Conservation (phyloP, 768 basidiomycete genomes). For the Kwoniella sp. region DNA sequence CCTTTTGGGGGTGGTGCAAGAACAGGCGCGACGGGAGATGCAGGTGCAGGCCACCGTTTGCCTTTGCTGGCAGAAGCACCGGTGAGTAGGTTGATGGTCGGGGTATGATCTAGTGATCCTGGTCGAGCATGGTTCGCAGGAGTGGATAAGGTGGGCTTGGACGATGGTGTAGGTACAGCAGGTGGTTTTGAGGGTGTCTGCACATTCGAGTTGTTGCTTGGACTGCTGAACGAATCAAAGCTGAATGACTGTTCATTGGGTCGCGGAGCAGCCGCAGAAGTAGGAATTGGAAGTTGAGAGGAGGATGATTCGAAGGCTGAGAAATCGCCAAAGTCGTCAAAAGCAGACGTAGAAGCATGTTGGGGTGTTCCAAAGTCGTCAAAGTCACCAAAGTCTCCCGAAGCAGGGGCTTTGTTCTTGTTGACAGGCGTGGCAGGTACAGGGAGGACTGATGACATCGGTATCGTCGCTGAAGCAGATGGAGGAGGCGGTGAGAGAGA, state of each 20-base stretch:
- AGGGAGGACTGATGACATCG: conserved; percentile 58
- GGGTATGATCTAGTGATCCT: conserved; percentile 38
- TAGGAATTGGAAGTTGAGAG: background rate
- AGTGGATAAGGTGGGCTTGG: conserved; percentile 4
- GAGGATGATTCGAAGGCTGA: conserved; percentile 32
- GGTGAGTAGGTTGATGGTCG: conserved; percentile 31
- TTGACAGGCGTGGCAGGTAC: conserved; percentile 7
- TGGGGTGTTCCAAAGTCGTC: conserved; percentile 52
- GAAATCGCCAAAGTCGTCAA: conserved; percentile 57
- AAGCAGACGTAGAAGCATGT: conserved; percentile 24
- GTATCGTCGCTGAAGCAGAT: conserved; percentile 17
- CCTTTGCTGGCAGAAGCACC: conserved; percentile 37
- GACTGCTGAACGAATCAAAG: background rate
- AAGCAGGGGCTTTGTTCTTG: background rate
- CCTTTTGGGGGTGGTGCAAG: conserved; percentile 38
- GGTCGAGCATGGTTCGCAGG: conserved; percentile 19
- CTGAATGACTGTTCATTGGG: conserved; percentile 3
- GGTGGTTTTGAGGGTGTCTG: conserved; percentile 6
- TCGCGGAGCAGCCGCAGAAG: background rate
- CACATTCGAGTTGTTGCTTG: background rate
- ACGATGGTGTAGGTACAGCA: conserved; percentile 2
- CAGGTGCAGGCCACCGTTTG: conserved; percentile 48
- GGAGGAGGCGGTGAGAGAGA: conserved; percentile 26
- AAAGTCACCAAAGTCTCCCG: conserved; percentile 48
- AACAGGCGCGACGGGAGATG: conserved; percentile 37